Evolutionary conservation across 2,329 filamentous ascomycete genomes (phyloP).

Genomic region (Pestalotiopsis sp.): DNA sequence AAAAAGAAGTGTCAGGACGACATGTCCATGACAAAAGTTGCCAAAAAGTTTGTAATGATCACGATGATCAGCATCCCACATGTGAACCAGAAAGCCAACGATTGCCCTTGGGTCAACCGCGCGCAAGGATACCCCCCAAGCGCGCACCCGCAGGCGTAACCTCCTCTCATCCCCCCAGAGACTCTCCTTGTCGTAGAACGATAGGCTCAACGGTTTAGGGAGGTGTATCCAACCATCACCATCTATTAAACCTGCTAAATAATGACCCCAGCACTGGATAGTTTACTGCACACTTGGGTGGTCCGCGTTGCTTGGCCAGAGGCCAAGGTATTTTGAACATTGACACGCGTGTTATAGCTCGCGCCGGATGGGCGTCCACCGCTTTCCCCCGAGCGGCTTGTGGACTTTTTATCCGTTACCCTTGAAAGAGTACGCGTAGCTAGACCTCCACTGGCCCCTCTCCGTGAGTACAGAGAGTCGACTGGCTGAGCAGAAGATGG

Average conservation of each 20-base stretch:
- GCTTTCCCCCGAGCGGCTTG: background rate
- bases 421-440: conserved; percentile 1
- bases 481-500: background rate
- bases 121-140: background rate
- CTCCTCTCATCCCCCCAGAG: background rate
- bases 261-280: background rate
- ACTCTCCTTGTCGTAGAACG: too few species aligned
- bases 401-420: background rate
- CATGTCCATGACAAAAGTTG: background rate
- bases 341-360: conserved; percentile 3
- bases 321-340: background rate
- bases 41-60: background rate
- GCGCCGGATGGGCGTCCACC: background rate
- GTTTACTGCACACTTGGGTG: background rate
- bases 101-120: background rate
- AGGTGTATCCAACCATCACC: background rate
- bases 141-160: background rate
- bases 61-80: background rate
- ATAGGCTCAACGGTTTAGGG: background rate
- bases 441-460: background rate
- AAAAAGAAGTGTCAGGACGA: background rate
- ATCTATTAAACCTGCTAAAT: too few species aligned
- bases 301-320: background rate
- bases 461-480: background rate
- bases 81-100: background rate